Evolutionary conservation across 2,329 filamentous ascomycete genomes (phyloP).

Genomic region (Aspergillus nomiae): DNA sequence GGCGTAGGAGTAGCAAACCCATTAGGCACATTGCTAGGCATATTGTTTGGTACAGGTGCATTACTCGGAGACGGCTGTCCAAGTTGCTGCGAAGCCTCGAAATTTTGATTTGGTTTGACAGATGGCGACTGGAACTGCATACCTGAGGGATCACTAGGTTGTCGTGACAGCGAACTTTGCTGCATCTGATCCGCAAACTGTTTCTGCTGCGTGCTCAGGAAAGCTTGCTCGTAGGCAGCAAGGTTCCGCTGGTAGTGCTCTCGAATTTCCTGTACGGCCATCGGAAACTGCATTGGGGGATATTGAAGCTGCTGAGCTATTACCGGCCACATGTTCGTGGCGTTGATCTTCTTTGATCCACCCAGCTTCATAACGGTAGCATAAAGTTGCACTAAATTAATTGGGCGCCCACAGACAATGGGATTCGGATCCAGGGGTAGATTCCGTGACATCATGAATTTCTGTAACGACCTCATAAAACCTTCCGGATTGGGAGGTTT

Average conservation of each 20-base stretch:
- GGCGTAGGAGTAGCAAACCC: constrained; percentile 43
- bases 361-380: constrained; percentile 73
- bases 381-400: constrained; percentile 78
- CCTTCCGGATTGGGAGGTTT: constrained; percentile 58
- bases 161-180: constrained; percentile 46
- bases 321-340: constrained; percentile 71
- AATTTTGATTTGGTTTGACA: constrained; percentile 56
- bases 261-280: constrained; percentile 68
- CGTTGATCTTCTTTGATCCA: constrained; percentile 73
- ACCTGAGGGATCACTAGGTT: constrained; percentile 38
- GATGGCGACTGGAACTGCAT: constrained; percentile 47
- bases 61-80: constrained; percentile 36
- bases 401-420: constrained; percentile 68
- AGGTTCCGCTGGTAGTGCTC: constrained; percentile 76
- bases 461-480: constrained; percentile 73
- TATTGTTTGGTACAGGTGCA: constrained; percentile 32
- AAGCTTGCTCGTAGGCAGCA: constrained; percentile 68
- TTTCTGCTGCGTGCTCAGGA: constrained; percentile 48
- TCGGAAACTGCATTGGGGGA: constrained; percentile 63
- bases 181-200: constrained; percentile 45
- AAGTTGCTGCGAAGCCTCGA: constrained; percentile 36
- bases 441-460: constrained; percentile 75
- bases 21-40: constrained; percentile 37
- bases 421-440: constrained; percentile 76
- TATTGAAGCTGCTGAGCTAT: constrained; percentile 67